Conservation (phyloP, 2,329 filamentous ascomycete genomes). For the Penicillium sp. region DNA sequence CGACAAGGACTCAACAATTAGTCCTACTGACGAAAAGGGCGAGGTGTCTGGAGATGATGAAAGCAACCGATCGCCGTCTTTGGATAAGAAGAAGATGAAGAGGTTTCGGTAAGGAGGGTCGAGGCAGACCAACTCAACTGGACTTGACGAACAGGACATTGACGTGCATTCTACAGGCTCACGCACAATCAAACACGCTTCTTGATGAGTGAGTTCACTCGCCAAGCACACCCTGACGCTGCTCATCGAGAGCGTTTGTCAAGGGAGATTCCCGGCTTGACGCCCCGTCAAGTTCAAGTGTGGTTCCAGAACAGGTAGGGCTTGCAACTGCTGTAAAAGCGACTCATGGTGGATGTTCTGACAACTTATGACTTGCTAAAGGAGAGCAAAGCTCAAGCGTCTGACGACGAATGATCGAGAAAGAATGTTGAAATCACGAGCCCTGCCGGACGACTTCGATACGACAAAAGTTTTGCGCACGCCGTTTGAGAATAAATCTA, state of each 20-base stretch:
- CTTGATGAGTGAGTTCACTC: slow-evolving; percentile 94
- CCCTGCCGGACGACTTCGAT: slow-evolving; percentile 62
- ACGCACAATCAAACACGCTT: slow-evolving; percentile 98
- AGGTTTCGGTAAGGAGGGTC: slow-evolving; percentile 41
- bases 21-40: slow-evolving; percentile 34
- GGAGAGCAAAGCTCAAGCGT: slow-evolving; percentile 63
- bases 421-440: slow-evolving; percentile 62
- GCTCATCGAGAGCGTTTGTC: slow-evolving; percentile 85
- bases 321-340: slow-evolving; percentile 10
- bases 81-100: slow-evolving; percentile 48
- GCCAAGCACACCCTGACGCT: slow-evolving; percentile 91
- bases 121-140: neutral
- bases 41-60: slow-evolving; percentile 32
- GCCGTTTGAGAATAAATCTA: slow-evolving; percentile 50
- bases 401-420: slow-evolving; percentile 63
- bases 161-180: slow-evolving; percentile 58
- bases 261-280: slow-evolving; percentile 86
- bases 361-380: slow-evolving; percentile 29
- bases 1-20: slow-evolving; percentile 26
- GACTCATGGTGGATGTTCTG: slow-evolving; percentile 10
- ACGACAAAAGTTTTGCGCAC: slow-evolving; percentile 62
- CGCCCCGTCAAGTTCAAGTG: slow-evolving; percentile 90
- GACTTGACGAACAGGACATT: neutral
- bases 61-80: slow-evolving; percentile 27
- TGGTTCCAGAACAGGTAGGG: slow-evolving; percentile 96